A percentile compares a stretch with the other conserved stretches of the same genome.
phyloP scores from a whole-genome alignment of 495 filamentous ascomycete species.

The Podospora comata region DNA sequence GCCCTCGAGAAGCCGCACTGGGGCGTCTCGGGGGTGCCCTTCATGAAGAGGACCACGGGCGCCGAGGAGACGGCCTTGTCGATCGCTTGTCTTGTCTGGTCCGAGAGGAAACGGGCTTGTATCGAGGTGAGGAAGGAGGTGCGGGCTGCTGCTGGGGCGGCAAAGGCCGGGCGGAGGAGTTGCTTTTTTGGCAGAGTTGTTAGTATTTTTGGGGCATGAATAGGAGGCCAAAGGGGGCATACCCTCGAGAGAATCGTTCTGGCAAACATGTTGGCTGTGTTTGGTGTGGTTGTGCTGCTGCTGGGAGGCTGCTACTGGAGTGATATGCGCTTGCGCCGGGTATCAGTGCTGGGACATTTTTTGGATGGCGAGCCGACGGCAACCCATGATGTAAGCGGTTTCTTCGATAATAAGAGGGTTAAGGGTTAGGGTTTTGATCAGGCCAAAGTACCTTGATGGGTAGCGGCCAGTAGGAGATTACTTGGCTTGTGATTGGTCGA shows the following conservation, averaged over 20 bases:
- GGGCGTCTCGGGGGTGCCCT: constrained; percentile 94
- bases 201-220: background rate
- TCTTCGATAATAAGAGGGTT: background rate
- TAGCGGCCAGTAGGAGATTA: background rate
- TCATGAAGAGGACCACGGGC: constrained; percentile 98
- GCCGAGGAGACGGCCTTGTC: constrained; percentile 80
- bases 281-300: constrained; percentile 7
- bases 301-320: background rate
- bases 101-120: constrained; percentile 64
- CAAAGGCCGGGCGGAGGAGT: constrained; percentile 19
- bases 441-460: constrained; percentile 1
- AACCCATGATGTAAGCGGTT: constrained; percentile 5
- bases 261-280: constrained; percentile 26
- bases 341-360: constrained; percentile 6
- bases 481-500: background rate
- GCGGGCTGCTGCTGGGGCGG: background rate
- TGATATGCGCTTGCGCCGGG: constrained; percentile 1
- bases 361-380: constrained; percentile 11
- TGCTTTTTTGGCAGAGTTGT: constrained; percentile 11
- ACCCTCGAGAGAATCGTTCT: constrained; percentile 29
- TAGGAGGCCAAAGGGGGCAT: constrained; percentile 1
- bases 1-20: constrained; percentile 97
- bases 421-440: constrained; percentile 1
- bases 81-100: constrained; percentile 72
- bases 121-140: background rate